A percentile compares a stretch with the other conserved stretches of the same genome.
Conservation (phyloP, 768 basidiomycete genomes). For the Termitomyces sp. region DNA sequence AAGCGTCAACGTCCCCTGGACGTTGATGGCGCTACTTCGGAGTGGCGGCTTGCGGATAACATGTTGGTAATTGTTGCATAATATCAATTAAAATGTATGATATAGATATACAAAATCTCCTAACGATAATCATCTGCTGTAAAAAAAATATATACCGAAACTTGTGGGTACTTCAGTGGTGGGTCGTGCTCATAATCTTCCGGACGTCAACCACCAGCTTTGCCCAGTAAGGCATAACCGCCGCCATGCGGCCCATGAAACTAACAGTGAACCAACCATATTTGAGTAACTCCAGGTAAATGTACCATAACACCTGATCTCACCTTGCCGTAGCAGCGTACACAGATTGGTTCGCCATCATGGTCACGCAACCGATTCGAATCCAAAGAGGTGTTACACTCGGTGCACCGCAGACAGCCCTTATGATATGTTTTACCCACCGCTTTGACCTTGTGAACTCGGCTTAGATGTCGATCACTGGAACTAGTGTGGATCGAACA, state of each 20-base stretch:
- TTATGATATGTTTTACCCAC: conserved; percentile 82
- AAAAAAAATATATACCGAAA: neutral
- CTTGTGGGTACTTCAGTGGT: neutral
- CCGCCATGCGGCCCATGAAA: conserved; percentile 69
- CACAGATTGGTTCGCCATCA: conserved; percentile 69
- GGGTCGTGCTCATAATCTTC: too few relatives aligned
- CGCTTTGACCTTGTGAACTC: conserved; percentile 66
- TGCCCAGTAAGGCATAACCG: conserved; percentile 70
- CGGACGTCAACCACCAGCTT: conserved; percentile 26
- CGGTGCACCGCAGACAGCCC: conserved; percentile 70
- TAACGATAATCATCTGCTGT: conserved; percentile 5
- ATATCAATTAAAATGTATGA: conserved; percentile 1
- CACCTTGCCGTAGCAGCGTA: conserved; percentile 71
- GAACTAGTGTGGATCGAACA: neutral
- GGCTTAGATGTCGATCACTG: conserved; percentile 5
- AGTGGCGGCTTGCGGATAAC: conserved; percentile 62
- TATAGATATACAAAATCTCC: conserved; percentile 1
- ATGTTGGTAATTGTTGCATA: conserved; percentile 44
- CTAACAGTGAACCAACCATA: conserved; percentile 30
- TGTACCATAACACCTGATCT: conserved; percentile 4
- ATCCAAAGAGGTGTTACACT: conserved; percentile 68
- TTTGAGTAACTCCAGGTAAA: neutral
- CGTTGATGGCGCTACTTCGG: conserved; percentile 59
- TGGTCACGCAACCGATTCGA: conserved; percentile 72
- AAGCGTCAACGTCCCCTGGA: conserved; percentile 59